Base-by-base conservation (phyloP, 805 yeast genomes). In the Ogataea zsoltii region DNA sequence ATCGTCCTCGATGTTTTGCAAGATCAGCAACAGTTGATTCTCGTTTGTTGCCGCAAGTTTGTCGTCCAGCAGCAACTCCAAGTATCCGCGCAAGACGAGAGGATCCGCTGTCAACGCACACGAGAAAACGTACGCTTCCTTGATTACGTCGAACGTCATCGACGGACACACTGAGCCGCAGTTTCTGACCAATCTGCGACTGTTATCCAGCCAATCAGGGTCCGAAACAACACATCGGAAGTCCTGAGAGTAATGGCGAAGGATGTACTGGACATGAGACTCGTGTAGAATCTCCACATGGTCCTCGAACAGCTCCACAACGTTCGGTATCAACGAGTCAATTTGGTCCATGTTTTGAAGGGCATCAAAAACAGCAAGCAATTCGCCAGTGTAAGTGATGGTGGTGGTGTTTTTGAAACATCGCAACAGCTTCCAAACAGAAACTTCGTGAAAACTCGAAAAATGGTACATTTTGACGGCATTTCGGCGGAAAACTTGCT, bases 191-290 rank as follows among this genome's bases (percentile, higher is more conserved):
- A 84, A 53, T 25, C 63, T 60, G 6, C 61, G 59, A 33, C 79
- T 65, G 50, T 78, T 77, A 2, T 63, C 69, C 38, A 65, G 64
- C 87, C 90, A 84, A 7, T 70, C 61, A 0, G 74, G 67, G 25
- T 75, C 63, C 5, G 81, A 58, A 10, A 80, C 76, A 2, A 82
- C 71, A 56, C 91, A 84, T 25, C 74, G 56, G 42, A 75, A 72
- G 42, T 77, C 77, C 11, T 69, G 67, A 3, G 66, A 63, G 57
- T 79, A 82, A 52, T 67, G 74, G 2, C 68, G 62, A 21, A 85
- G 58, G 3, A 85, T 72, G 41, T 68, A 71, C 11, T 48, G 43
- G 3, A 55, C 42, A 16, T 61, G 53, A 9, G 55, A 44, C 1
- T 49, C 31, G 9, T 50, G 39, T 11, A 62, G 50, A 17, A 52